phyloP scores from a whole-genome alignment of 768 basidiomycete species.

The Agrocybe praecox region DNA sequence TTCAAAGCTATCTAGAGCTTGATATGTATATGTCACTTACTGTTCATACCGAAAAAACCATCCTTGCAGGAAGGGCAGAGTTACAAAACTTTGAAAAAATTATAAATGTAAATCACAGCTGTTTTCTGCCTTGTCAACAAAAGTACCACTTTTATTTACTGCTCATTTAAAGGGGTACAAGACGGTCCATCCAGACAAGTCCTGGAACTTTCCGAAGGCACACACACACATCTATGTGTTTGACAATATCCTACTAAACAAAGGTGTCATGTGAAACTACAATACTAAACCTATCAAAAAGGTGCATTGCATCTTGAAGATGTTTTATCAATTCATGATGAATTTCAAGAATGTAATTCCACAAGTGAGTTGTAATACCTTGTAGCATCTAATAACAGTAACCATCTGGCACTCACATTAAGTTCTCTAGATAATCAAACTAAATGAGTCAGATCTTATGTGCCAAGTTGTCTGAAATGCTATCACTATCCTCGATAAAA shows the following conservation, averaged over 20 bases:
- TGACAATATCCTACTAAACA: not conserved
- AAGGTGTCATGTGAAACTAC: too few species aligned
- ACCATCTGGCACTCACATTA: too few species aligned
- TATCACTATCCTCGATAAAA: too few species aligned
- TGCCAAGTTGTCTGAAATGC: too few species aligned
- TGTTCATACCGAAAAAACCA: constrained; percentile 29
- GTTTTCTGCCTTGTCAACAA: not conserved
- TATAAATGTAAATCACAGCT: constrained; percentile 18
- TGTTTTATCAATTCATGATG: too few species aligned
- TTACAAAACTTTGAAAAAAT: constrained; percentile 14
- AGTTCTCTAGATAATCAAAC: too few species aligned
- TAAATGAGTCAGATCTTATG: too few species aligned
- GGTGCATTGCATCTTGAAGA: too few species aligned
- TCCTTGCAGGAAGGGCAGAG: constrained; percentile 19
- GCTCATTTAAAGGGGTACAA: constrained; percentile 4
- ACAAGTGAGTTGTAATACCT: too few species aligned
- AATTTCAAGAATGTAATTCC: too few species aligned
- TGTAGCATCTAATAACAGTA: too few species aligned
- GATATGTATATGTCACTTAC: constrained; percentile 30
- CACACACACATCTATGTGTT: not conserved
- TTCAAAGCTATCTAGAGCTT: constrained; percentile 31
- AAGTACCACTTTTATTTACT: not conserved
- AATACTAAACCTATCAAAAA: too few species aligned
- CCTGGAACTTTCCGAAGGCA: not conserved
- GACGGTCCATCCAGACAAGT: not conserved